Base-by-base conservation (phyloP, 164 flowering plant species). In the Aristolochia fimbriata region DNA sequence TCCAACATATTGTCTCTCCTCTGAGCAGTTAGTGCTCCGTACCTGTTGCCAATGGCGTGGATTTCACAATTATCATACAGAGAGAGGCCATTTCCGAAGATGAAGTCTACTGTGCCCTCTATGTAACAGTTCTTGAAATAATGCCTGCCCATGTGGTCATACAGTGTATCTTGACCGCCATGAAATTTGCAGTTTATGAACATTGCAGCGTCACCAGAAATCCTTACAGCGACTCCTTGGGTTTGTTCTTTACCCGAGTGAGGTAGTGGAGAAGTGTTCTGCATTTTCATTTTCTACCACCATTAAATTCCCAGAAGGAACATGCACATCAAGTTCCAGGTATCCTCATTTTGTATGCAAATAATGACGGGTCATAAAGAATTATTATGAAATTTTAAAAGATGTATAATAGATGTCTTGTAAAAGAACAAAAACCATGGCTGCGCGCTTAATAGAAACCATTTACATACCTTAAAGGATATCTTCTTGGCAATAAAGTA, bases 91-190 rank as follows among this genome's bases (percentile, higher is more conserved):
- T 81, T 68, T 1, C 91, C 91, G 59, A 81, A 81, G 49, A 85
- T 73, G 71, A 85, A 85, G 49, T 85, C 88, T 5, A 83, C 76
- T 1, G 85, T 78, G 23, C 86, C 91, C 62, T 83, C 79, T 15
- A 81, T 80, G 67, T 81, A 81, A 59, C 88, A 85, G 43, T 80
- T 67, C 59, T 76, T 76, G 73, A 69, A 83, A 62, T 80, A 85
- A 48, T 85, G 88, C 63, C 88, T 76, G 1, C 88, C 86, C 15
- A 31, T 54, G 65, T 83, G 81, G 59, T 83, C 88, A 55, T 78
- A 83, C 1, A 85, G 79, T 0, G 88, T 83, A 71, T 85, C 83
- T 51, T 83, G 91, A 14, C 80, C 72, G 14, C 87, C 84, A 3
- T 76, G 33, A 33, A 85, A 79, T 22, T 67, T 80, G 76, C 84